Base-by-base conservation (phyloP, 2,329 filamentous ascomycete species). In the Apiospora saccharicola region DNA sequence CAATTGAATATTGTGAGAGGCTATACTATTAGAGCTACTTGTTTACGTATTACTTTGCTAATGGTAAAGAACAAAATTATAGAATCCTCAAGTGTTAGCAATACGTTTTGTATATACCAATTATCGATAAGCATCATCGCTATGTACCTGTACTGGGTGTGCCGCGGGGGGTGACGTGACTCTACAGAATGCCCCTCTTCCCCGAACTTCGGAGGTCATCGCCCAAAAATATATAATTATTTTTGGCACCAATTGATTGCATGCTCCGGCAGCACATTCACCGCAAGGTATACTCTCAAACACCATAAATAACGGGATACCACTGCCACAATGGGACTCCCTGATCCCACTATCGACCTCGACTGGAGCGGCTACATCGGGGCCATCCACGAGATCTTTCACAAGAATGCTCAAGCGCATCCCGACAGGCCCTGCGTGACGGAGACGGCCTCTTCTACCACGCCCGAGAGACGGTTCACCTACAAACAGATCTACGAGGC, bases 401-500 rank as follows among this genome's bases (percentile, higher is more conserved):
- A 85, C 71, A 81, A 83, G 67, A 93, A 93, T 83, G 94, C 94
- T 12, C 82, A 87, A 79, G 87, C 84, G 74, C 87, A 93, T 78
- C 94, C 94, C 0, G 90, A 94, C 53, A 78, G 81, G 46, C 76
- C 78, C 1, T 90, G 87, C 72, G 86, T 89, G 47, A 79, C 81
- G 14, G 88, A 89, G 77, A 89, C 87, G 70, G 81, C 80, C 76
- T 81, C 80, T 43, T 82, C 83, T 5, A 79, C 75, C 14, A 85
- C 86, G 3, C 87, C 91, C 10, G 85, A 91, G 80, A 87, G 93
- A 74, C 84, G 83, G 68, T 98, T 96, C 82, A 96, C 91, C 34
- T 98, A 98, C 82, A 86, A 86, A 75, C 94, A 97, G 78, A 98
- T 98, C 79, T 89, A 95, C 79, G 93, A 98, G 84, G 92, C 92